phyloP scores from a whole-genome alignment of 495 filamentous ascomycete species.

The Aspergillus biplanus region DNA sequence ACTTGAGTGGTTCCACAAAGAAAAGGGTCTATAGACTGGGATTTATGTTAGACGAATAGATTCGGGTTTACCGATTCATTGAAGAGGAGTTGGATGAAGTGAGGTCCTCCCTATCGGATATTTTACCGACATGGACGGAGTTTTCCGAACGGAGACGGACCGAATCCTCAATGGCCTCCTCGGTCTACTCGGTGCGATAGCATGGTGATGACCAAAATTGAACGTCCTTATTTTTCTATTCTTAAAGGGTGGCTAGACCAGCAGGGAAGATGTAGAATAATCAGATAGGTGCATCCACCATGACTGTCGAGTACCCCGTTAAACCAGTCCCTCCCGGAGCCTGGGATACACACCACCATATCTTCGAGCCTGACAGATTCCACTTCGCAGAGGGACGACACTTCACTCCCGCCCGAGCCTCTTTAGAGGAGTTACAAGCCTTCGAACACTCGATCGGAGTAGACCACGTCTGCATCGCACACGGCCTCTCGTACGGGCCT shows the following conservation, averaged over 20 bases:
- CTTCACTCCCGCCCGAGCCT: constrained; percentile 10
- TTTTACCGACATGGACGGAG: too few relatives aligned
- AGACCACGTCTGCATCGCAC: not conserved
- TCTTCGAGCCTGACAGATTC: constrained; percentile 20
- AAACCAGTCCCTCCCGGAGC: constrained; percentile 17
- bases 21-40: too few relatives aligned
- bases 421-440: not conserved
- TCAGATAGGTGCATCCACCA: too few relatives aligned
- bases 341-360: constrained; percentile 22
- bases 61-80: not conserved
- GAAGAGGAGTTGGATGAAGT: not conserved
- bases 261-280: too few relatives aligned
- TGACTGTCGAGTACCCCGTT: not conserved
- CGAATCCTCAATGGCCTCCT: too few relatives aligned
- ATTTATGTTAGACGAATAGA: not conserved
- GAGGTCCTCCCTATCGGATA: too few relatives aligned
- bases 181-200: too few relatives aligned
- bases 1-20: not conserved
- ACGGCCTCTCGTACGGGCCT: not conserved
- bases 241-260: not conserved
- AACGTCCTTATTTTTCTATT: too few relatives aligned
- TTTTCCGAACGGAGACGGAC: not conserved
- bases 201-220: too few relatives aligned
- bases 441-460: not conserved
- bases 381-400: constrained; percentile 11